phyloP scores from a whole-genome alignment of 345 rosid species.

The Abelmoschus esculentus region DNA sequence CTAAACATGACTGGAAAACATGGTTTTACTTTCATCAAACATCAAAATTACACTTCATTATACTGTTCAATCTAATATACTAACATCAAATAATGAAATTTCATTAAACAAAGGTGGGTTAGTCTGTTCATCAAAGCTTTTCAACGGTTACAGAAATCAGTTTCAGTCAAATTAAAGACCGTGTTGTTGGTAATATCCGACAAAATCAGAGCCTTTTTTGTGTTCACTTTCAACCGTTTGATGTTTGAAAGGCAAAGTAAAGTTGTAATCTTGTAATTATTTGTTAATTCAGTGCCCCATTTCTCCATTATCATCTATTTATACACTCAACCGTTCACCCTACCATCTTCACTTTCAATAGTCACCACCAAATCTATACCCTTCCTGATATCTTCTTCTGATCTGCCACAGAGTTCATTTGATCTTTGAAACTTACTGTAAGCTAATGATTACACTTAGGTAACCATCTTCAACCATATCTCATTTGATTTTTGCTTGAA shows the following conservation, averaged over 20 bases:
- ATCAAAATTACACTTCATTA: constrained; percentile 9
- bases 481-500: too few species aligned
- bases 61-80: neutral
- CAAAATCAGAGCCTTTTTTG: constrained; percentile 37
- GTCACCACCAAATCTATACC: neutral
- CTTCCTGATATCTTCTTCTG: constrained; percentile 1
- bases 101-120: neutral
- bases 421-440: neutral
- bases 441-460: constrained; percentile 27
- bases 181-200: constrained; percentile 36
- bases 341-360: constrained; percentile 3
- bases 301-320: constrained; percentile 33
- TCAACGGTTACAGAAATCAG: constrained; percentile 39
- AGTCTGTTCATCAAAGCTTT: constrained; percentile 11
- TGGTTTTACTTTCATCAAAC: constrained; percentile 20
- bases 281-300: constrained; percentile 18
- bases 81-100: neutral
- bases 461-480: too few species aligned
- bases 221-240: constrained; percentile 29
- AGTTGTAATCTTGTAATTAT: constrained; percentile 44
- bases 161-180: constrained; percentile 47
- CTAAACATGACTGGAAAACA: neutral
- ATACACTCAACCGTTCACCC: constrained; percentile 27
- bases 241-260: constrained; percentile 26
- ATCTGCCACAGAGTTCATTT: neutral